Evolutionary conservation across 495 filamentous ascomycete species (phyloP), one percentile per base, ranked within the genome.

Genomic region (Symbiotaphrina buchneri): DNA sequence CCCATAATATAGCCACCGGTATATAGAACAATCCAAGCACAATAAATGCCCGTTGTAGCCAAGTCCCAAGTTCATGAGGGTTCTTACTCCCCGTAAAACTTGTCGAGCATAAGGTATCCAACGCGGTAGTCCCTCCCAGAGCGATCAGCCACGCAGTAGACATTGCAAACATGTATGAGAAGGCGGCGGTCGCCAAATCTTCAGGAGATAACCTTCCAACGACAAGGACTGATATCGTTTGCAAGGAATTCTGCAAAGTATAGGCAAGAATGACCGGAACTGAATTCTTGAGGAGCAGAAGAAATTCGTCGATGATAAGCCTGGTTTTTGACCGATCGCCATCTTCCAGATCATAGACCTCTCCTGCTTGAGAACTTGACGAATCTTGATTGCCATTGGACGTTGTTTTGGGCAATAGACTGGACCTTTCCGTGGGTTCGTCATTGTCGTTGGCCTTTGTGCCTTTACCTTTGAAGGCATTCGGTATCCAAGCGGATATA

Each of bases 91-190:
- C 80, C 0, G 83, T 93, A 46, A 78, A 93, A n/a, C 69, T 71
- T 11, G 74, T 75, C 1, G 80, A 85, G 8, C 76, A 79, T 8
- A 93, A 56, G 0, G 83, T 93, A 49, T 93, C 83, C 20, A 93
- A 55, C 1, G 83, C 83, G 1, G 81, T 94, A 2, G 82, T 85
- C 4, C 84, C 84, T n/a, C 84, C 84, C 3, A 94, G 58, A 0
- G 72, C 84, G 42, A 94, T 76, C 31, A 94, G 59, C 84, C 84
- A 92, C 1, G 64, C 84, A 1, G 79, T 85, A 7, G 78, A 68
- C 73, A 82, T 78, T 24, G 84, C 84, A 39, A 92, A 94, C 84
- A 92, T 84, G 52, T 85, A 80, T 0, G 75, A 74, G 49, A 92
- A 92, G 6, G 84, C 82, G 4, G 77, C 74, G 0, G 76, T 76